Percentiles rank a stretch among this genome's conserved stretches.
These are phyloP conservation scores for Tolypocladium ophioglossoides DNA, from an alignment of 2,329 filamentous ascomycete species.

Conservation along the genomic window DNA sequence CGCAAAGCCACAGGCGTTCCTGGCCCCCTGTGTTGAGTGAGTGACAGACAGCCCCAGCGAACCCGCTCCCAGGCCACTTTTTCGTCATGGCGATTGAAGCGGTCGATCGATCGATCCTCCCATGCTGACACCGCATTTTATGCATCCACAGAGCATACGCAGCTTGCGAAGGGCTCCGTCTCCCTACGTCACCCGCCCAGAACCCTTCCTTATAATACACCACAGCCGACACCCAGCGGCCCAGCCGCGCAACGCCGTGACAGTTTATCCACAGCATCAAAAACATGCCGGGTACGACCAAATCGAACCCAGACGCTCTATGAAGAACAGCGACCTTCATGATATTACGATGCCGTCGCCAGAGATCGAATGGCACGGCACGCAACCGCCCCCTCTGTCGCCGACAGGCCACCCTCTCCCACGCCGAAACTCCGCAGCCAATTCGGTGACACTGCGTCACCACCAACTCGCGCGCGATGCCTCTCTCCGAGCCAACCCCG, in stretches of 20 bases:
- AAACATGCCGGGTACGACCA: not conserved
- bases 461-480: conserved; percentile 35
- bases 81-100: too few relatives aligned
- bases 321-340: conserved; percentile 3
- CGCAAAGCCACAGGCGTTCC: too few relatives aligned
- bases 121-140: not conserved
- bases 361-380: conserved; percentile 11
- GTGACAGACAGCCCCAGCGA: not conserved
- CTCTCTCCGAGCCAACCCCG: conserved; percentile 16
- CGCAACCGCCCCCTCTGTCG: conserved; percentile 13
- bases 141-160: not conserved
- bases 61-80: too few relatives aligned
- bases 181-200: not conserved
- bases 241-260: not conserved
- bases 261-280: not conserved
- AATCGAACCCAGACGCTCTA: not conserved
- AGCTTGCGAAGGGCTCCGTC: not conserved
- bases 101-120: not conserved
- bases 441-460: conserved; percentile 36
- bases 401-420: conserved; percentile 30
- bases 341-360: conserved; percentile 19
- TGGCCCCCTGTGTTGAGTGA: too few relatives aligned
- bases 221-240: too few relatives aligned
- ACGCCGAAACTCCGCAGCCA: conserved; percentile 31
- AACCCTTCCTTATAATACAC: not conserved